Evolutionary conservation across 2,329 filamentous ascomycete genomes (phyloP), one percentile per base, ranked within the genome.

Genomic region (Davidsoniella eucalypti): DNA sequence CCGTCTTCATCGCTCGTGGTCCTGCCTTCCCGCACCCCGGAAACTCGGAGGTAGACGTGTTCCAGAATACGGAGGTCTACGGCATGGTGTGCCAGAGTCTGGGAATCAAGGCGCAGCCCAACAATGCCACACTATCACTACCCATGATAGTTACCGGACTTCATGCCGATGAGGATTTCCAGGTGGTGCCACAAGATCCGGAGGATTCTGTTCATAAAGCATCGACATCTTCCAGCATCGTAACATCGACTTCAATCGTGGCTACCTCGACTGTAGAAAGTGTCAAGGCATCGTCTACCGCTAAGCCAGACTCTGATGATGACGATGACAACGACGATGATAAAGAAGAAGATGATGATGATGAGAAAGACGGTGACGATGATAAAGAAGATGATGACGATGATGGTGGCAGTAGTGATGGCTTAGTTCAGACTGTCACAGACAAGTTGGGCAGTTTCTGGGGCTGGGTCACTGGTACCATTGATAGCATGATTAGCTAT

Each of bases 41-140:
- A 0, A 88, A 92, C 58, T 93, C 84, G 63, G 76, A 80, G 55
- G 65, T 96, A 29, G 78, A 84, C 29, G 70, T 73, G 3, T 96
- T 96, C 62, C 88, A 95, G 75, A 96, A 96, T 56, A 88, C 78
- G 53, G 84, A 95, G 59, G 84, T 96, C 7, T 96, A 96, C 67
- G 94, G 94, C 59, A 85, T 96, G 55, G 66, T 96, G 42, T 95
- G 90, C 62, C 88, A 95, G 64, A 88, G 85, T 0, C 66, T 96
- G 23, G 80, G 82, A 10, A 68, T 96, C 52, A 63, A 61, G 2
- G 84, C 87, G 0, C 72, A 72, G 49, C 76, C 84, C 1, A 95
- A 94, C 62, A 96, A 96, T 60, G 90, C 90, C 46, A 94, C 87
- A 0, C 67, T 95, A 5, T 72, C 80, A 9, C 71, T 90, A 10